Evolutionary conservation across 1,284 basidiomycete genomes (phyloP), one percentile per base, ranked within the genome.

Genomic region (Apiotrichum siamense): DNA sequence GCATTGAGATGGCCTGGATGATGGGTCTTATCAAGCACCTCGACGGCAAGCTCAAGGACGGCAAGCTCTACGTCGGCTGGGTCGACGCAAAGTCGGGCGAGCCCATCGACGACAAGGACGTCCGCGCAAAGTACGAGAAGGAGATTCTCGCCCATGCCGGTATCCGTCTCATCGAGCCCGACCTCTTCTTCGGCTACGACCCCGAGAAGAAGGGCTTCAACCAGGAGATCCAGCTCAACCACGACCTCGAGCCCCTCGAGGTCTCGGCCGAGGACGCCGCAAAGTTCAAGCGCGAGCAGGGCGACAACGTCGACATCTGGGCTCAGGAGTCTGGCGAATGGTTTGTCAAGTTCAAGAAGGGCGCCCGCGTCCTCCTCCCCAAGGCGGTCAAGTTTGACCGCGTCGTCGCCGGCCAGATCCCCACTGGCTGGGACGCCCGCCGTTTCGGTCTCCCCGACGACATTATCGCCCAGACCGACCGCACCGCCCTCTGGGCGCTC

Each of bases 1-100:
- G 88, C 69, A 96, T 98, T 65, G 94, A 98, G 78, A 93, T 98
- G 86, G 93, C 94, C 15, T 98, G 94, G 92, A 87, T 97, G 76
- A 97, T 96, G 88, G 93, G 96, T 40, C 83, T 83, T 75, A 97
- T 97, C 81, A 97, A 94, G 77, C 91, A 97, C 79, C 92, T 97
- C 72, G 89, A 98, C 63, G 96, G 94, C 20, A 88, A 88, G 55
- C 81, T 98, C 66, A 93, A 96, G 77, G 84, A 88, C 64, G 90
- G 89, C 39, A 82, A 85, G 39, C 79, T 94, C 37, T 88, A 97
- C 69, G 94, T 98, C 64, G 94, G 94, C 42, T 98, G 94, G 94
- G 91, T 97, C 48, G 94, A 97, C 66, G 83, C 83, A 66, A 94
- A 97, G 80, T 83, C 86, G n/a, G 82, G 79, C 42, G 93, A 97